A percentile compares a stretch with the other conserved stretches of the same genome.
Conservation (phyloP, 108 stramenopile genomes). For the Bacterosira constricta region DNA sequence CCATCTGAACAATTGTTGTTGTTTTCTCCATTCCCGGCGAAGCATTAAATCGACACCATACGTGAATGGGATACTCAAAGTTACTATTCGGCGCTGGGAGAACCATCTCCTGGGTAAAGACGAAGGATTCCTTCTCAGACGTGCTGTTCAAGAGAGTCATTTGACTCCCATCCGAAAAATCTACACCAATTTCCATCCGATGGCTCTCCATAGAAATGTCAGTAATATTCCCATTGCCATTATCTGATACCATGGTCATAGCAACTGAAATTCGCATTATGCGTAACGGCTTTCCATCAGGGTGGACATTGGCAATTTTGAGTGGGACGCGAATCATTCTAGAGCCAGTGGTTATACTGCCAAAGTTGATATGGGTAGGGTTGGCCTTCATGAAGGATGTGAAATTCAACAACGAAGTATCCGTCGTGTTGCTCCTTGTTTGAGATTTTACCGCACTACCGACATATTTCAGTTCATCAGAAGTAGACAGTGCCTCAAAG, state of each 20-base stretch:
- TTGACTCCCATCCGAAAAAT: constrained; percentile 27
- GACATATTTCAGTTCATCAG: background rate
- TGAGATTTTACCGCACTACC: background rate
- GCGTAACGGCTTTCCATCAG: constrained; percentile 27
- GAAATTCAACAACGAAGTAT: background rate
- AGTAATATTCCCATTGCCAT: constrained; percentile 3
- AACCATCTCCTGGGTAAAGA: constrained; percentile 16
- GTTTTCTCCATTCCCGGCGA: no score
- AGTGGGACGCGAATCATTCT: constrained; percentile 26
- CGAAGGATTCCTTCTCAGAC: constrained; percentile 11
- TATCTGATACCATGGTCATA: constrained; percentile 15
- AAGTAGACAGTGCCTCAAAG: background rate
- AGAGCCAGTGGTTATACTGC: constrained; percentile 47
- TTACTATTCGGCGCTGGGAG: constrained; percentile 8
- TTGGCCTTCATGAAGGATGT: constrained; percentile 30
- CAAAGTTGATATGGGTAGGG: constrained; percentile 50
- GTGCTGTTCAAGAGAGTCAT: constrained; percentile 21
- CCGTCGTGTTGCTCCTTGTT: background rate
- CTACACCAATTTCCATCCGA: constrained; percentile 32
- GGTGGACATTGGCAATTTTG: constrained; percentile 41
- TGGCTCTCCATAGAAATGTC: constrained; percentile 13
- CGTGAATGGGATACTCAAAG: constrained; percentile 18
- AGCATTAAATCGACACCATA: constrained; percentile 33
- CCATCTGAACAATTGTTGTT: constrained; percentile 5
- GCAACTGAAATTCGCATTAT: constrained; percentile 48